Base-by-base conservation (phyloP, 169 alveolate species). In the Eimeria falciformis region DNA sequence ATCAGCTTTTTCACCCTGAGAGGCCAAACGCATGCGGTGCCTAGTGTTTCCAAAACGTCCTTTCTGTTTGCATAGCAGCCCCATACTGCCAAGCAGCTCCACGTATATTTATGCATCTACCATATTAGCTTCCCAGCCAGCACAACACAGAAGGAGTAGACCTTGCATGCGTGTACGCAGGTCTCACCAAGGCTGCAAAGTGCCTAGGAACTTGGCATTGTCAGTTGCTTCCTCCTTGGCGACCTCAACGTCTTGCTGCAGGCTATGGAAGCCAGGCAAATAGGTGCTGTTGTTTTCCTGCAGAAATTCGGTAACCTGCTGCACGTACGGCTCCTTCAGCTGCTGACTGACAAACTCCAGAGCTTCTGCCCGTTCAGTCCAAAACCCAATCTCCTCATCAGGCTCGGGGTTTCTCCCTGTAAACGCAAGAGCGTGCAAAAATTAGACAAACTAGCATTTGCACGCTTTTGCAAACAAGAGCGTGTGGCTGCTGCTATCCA, bases 211-310 rank as follows among this genome's bases (percentile, higher is more conserved):
- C 91, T 95, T 96, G 82, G 94, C 97, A 93, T 98, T 98, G 91
- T 97, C 98, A 87, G 96, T 96, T 9, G 99, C 98, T 94, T 98
- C 99, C 53, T 95, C 95, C 75, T 98, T 96, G 2, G 98, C 98
- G 75, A 94, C 95, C 85, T 97, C 97, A 4, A 98, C 99, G 87
- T 97, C 99, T 81, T 96, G 95, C 86, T 96, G 96, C 33, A 98
- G 96, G 94, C 96, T 96, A 14, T 96, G 91, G 94, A 98, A 98
- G 55, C 98, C 98, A 6, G 96, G 95, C n/a, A 97, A 96, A 94
- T 98, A 98, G 18, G 99, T 97, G 86, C 98, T 95, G 94, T 97
- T 97, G 95, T 97, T 97, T 66, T 96, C 96, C 93, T 97, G 98
- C 69, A 98, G 94, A 96, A 98, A 97, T 92, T 97, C 96, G 56